A percentile compares a stretch with the other conserved stretches of the same genome.
These are phyloP conservation scores for Nasturtium officinale DNA, from an alignment of 345 rosid species.

Conservation along the genomic window DNA sequence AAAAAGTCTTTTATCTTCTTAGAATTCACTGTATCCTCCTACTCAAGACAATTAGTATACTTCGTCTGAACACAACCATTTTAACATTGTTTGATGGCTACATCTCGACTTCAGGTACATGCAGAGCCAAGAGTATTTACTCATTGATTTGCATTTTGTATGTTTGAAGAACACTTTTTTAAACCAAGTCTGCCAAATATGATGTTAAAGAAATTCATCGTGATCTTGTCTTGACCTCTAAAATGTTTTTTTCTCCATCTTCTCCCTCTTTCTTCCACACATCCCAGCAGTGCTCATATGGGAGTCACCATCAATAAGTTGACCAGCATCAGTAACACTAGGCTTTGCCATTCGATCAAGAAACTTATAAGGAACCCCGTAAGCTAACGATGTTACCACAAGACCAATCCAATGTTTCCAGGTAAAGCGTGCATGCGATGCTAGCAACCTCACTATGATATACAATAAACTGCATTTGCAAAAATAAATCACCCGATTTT, in stretches of 20 bases:
- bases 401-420: slow-evolving; percentile 89
- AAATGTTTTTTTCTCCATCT: slow-evolving; percentile 89
- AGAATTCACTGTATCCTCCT: not conserved
- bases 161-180: slow-evolving; percentile 9
- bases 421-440: slow-evolving; percentile 64
- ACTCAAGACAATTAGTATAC: slow-evolving; percentile 1
- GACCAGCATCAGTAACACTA: slow-evolving; percentile 65
- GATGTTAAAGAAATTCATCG: slow-evolving; percentile 42
- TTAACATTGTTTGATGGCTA: too few relatives aligned
- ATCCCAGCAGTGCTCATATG: slow-evolving; percentile 91
- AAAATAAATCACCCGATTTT: not conserved
- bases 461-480: slow-evolving; percentile 55
- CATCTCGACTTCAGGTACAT: not conserved
- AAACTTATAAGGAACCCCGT: slow-evolving; percentile 70
- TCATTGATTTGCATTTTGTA: slow-evolving; percentile 5
- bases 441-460: slow-evolving; percentile 64
- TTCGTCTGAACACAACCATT: slow-evolving; percentile 21
- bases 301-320: slow-evolving; percentile 84
- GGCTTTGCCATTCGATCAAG: slow-evolving; percentile 80
- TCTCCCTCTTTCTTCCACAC: too few relatives aligned
- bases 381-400: slow-evolving; percentile 63
- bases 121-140: slow-evolving; percentile 23
- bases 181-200: slow-evolving; percentile 17
- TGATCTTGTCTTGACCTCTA: slow-evolving; percentile 65
- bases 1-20: not conserved